A percentile compares a stretch with the other conserved stretches of the same genome.
Evolutionary conservation across 768 basidiomycete species (phyloP).

Genomic region (Pholiota microspora): DNA sequence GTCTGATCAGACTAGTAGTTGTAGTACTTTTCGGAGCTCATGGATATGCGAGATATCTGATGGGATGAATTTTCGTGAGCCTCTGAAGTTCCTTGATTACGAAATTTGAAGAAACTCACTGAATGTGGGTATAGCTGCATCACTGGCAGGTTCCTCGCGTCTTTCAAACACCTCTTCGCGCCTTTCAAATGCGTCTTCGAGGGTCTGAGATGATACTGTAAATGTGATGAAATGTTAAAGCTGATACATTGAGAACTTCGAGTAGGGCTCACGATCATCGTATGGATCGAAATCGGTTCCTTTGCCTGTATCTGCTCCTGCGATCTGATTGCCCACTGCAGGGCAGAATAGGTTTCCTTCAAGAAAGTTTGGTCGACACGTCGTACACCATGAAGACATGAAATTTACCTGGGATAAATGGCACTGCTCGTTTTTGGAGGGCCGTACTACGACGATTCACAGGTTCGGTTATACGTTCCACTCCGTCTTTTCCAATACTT

Average conservation of each 20-base stretch:
- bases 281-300: constrained; percentile 1
- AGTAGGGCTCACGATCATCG: neutral
- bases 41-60: constrained; percentile 1
- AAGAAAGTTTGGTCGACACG: neutral
- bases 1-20: neutral
- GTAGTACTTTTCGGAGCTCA: neutral
- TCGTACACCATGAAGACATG: neutral
- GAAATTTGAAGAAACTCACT: neutral
- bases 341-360: constrained; percentile 1
- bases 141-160: neutral
- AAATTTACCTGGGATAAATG: neutral
- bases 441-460: neutral
- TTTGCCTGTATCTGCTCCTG: neutral
- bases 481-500: neutral
- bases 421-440: neutral
- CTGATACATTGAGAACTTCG: too few relatives aligned
- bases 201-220: neutral
- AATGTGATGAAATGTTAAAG: too few relatives aligned
- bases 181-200: constrained; percentile 1
- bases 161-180: neutral
- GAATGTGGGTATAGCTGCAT: neutral
- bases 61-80: neutral
- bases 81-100: too few relatives aligned
- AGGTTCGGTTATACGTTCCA: constrained; percentile 1
- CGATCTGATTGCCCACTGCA: constrained; percentile 1